Evolutionary conservation across 306 rosid genomes (phyloP), one percentile per base, ranked within the genome.

Genomic region (Hylodesmum podocarpum): DNA sequence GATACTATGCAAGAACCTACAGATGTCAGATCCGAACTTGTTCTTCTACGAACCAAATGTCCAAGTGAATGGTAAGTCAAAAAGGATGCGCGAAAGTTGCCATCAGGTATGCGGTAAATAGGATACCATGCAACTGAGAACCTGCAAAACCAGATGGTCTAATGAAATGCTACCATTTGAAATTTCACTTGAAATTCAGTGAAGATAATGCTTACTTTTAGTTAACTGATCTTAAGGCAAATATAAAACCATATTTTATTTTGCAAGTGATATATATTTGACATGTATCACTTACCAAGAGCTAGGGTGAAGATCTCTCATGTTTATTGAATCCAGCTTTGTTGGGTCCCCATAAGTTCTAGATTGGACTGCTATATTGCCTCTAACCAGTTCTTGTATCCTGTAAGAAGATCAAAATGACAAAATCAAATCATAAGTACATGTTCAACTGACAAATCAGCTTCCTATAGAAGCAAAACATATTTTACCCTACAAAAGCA

Each of bases 41-140:
- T 68, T 81, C 73, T 83, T 88, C 88, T 81, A 55, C 13, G 76
- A 64, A 85, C 88, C 66, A 91, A 81, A 87, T 87, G 95, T 49
- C 96, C 93, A 58, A 91, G 84, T 21, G 97, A 93, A 77, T 93
- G 98, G 86, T 88, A 93, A 39, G 97, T 93, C 89, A 93, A 85
- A 85, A 93, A 91, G 15, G 98, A 68, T 58, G 98, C 88, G 13
- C 89, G 98, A 29, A 93, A 83, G 87, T 77, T 89, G 68, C 91
- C 95, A 37, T 88, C 89, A 0, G 98, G 98, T 84, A 93, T 91
- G 79, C 97, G 91, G 85, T 93, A 93, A 61, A 93, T 89, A 65
- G 98, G 97, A 88, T 93, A 93, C 98, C 98, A 91, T 0, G 98
- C 98, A 64, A 93, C 98, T 0, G 98, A 79, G 76, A 84, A 93